Evolutionary conservation across 2,329 filamentous ascomycete species (phyloP), one percentile per base, ranked within the genome.

Genomic region (Parastagonospora nodorum): DNA sequence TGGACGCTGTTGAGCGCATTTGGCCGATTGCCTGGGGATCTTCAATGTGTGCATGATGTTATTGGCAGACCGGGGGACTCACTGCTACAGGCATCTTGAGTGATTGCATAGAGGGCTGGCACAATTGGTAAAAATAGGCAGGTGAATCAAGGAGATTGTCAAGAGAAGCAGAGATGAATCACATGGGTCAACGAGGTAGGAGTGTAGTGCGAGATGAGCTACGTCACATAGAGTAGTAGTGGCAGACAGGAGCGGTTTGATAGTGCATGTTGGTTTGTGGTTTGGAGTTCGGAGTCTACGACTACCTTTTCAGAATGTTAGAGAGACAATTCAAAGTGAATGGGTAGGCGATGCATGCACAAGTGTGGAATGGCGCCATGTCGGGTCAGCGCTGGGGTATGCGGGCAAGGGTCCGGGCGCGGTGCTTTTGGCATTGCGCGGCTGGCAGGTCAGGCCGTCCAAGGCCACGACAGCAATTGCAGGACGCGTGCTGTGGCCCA

Each of bases 1-100:
- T 86, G 57, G 84, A 89, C 54, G 86, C 82, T 51, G 90, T 95
- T 32, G 92, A 92, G 76, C 91, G 92, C 74, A 97, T 85, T 76
- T 97, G 93, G 30, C 92, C 92, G 39, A 96, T 81, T 59, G 92
- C 92, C 91, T 95, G 52, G 38, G 11, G 15, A 1, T 14, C 29
- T 45, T 58, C n/a, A 48, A 42, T 42, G 15, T 28, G 27, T 14
- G 28, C 27, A 16, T 24, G 12, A 38, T 39, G 14, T 30, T 44
- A n/a, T 28, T 14, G 30, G 8, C 24, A 12, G 4, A 30, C 7
- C 8, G 5, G 15, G 27, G 10, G 45, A 56, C 50, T 49, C 60
- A 72, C 69, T 56, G 68, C 68, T 41, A 71, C 45, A 60, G 67
- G 63, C 69, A 72, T 71, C 43, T 55, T 71, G 57, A 62, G 9